These are phyloP conservation scores for Asterophora parasitica DNA, from an alignment of 768 basidiomycete species.

Conservation along the genomic window DNA sequence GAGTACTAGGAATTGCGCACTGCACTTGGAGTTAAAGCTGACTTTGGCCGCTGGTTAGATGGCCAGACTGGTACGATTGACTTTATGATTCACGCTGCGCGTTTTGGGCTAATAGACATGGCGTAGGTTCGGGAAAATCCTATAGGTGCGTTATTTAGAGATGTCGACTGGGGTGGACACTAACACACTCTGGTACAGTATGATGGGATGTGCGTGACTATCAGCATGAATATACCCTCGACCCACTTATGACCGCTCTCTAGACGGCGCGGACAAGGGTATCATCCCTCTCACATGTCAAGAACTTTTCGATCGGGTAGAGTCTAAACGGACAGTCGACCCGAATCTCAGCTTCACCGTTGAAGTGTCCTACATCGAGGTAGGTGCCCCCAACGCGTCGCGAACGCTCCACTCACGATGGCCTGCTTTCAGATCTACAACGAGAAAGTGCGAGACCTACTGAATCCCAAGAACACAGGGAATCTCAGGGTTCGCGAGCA, in stretches of 20 bases:
- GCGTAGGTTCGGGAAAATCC: constrained; percentile 81
- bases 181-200: constrained; percentile 45
- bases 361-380: constrained; percentile 98
- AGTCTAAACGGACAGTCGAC: constrained; percentile 55
- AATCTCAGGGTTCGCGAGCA: constrained; percentile 97
- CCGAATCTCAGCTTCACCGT: constrained; percentile 79
- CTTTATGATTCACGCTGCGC: not conserved
- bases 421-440: constrained; percentile 71
- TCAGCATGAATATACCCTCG: not conserved
- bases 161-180: not conserved
- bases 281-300: constrained; percentile 95
- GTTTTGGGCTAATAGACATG: constrained; percentile 7
- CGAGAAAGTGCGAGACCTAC: constrained; percentile 94
- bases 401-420: not conserved
- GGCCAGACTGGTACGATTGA: constrained; percentile 77
- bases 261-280: constrained; percentile 93
- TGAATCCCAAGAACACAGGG: constrained; percentile 96
- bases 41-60: constrained; percentile 31
- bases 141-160: constrained; percentile 59
- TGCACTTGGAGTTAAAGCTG: not conserved
- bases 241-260: constrained; percentile 2
- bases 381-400: constrained; percentile 23
- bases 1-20: constrained; percentile 33
- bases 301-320: constrained; percentile 86
- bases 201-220: constrained; percentile 87